phyloP scores from a whole-genome alignment of 129 eudicot genomes.

The Flaveria ramosissima region DNA sequence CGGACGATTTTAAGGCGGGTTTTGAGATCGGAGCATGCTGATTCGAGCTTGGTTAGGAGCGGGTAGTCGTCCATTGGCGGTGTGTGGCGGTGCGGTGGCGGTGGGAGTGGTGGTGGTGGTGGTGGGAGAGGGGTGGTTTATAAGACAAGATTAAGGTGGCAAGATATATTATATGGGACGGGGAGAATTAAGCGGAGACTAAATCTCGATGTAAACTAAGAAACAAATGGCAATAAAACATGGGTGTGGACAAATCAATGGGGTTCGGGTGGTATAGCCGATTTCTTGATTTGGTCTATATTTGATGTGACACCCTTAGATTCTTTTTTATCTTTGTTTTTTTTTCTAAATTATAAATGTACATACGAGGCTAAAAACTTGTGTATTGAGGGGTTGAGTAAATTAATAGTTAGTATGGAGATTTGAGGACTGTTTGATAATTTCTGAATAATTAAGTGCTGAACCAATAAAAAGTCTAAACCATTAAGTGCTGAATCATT shows the following conservation, averaged over 20 bases:
- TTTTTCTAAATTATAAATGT: background rate
- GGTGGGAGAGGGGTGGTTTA: slow-evolving; percentile 25
- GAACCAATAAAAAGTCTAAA: too few species aligned
- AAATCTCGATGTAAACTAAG: slow-evolving; percentile 65
- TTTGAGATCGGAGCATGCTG: slow-evolving; percentile 58
- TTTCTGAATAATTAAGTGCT: too few species aligned
- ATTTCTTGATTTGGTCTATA: slow-evolving; percentile 33
- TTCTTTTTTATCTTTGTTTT: background rate
- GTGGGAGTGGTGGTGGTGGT: background rate
- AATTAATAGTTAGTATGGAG: too few species aligned
- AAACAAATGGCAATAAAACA: slow-evolving; percentile 53
- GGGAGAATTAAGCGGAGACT: slow-evolving; percentile 24
- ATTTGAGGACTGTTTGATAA: too few species aligned
- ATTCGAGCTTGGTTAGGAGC: slow-evolving; percentile 44
- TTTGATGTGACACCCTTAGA: slow-evolving; percentile 13
- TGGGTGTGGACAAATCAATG: slow-evolving; percentile 41
- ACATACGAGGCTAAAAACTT: too few species aligned
- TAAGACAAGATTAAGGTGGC: slow-evolving; percentile 41
- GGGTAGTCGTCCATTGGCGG: slow-evolving; percentile 37
- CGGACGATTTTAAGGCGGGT: slow-evolving; percentile 47
- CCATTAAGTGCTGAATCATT: too few species aligned
- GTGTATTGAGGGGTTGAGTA: too few species aligned
- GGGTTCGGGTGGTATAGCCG: slow-evolving; percentile 19
- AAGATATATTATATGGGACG: slow-evolving; percentile 32
- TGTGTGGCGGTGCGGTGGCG: background rate